These are phyloP conservation scores for Ilyonectria robusta DNA, from an alignment of 2,329 filamentous ascomycete species.

Conservation along the genomic window DNA sequence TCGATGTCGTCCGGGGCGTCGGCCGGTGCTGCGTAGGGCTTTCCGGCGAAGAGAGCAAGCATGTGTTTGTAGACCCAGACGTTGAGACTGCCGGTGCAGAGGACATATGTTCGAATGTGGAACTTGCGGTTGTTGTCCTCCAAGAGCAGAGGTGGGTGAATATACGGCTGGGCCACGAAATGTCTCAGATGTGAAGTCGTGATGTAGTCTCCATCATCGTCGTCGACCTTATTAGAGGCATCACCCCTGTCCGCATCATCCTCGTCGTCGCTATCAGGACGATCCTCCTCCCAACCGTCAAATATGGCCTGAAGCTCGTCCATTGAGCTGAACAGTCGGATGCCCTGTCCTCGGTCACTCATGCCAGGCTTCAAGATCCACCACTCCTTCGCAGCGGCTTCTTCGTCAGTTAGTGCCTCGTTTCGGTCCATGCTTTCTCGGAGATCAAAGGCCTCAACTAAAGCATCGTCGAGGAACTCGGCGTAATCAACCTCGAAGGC, in stretches of 20 bases:
- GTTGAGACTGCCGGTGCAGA: constrained; percentile 82
- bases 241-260: constrained; percentile 59
- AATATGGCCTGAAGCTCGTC: constrained; percentile 89
- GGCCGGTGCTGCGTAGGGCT: constrained; percentile 78
- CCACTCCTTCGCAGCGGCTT: constrained; percentile 75
- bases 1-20: constrained; percentile 68
- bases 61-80: constrained; percentile 92
- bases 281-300: constrained; percentile 86
- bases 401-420: constrained; percentile 44
- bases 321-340: constrained; percentile 88
- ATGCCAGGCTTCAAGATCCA: constrained; percentile 99
- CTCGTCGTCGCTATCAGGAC: constrained; percentile 75
- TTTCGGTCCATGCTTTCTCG: constrained; percentile 83
- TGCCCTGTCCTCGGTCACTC: constrained; percentile 96
- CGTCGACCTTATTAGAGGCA: constrained; percentile 35
- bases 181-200: constrained; percentile 93
- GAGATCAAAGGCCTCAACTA: constrained; percentile 91
- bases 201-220: constrained; percentile 67
- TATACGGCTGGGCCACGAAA: constrained; percentile 96
- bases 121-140: constrained; percentile 83
- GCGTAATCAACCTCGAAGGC: constrained; percentile 97
- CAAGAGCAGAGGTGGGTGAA: constrained; percentile 84
- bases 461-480: constrained; percentile 94
- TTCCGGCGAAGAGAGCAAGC: constrained; percentile 91
- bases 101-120: constrained; percentile 92